Base-by-base conservation (phyloP, 495 filamentous ascomycete species). In the Pyrenula aspistea region DNA sequence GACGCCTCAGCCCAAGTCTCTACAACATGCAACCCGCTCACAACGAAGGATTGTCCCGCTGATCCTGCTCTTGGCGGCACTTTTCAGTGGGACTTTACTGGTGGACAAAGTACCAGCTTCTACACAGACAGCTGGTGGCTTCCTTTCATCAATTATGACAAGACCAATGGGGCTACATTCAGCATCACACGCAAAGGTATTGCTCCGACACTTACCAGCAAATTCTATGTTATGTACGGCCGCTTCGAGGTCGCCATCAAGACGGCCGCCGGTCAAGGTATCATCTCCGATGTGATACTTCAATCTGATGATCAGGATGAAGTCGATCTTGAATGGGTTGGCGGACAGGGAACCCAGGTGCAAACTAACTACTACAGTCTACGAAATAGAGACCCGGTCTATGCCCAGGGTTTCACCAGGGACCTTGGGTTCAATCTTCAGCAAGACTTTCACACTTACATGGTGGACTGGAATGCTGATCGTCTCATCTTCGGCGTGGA, bases 341-440 rank as follows among this genome's bases (percentile, higher is more conserved):
- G 79, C 51, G 22, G 57, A 53, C 31, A 55, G 48, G 74, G 78
- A 58, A 70, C 74, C 55, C 68, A 83, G 54, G 86, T 94, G 12
- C 88, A 96, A 71, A 86, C 82, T 66, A 96, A 98, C 73, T 98
- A 91, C 74, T 98, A 92, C 65, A 86, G 88, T 66, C 94, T 96
- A 73, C 93, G 92, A 12, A 83, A 88, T 55, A 87, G 85, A 0
- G 76, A 78, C 10, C 91, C 85, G 62, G 51, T 54, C 10, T 50
- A 55, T 60, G 81, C 86, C 67, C 83, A 85, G 48, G 87, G 80
- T 12, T 74, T 72, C 12, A 78, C 58, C 68, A 81, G 8, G 71
- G 81, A 31, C 62, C 68, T 57, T 62, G 80, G 87, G 67, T 88
- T 89, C 50, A 91, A 83, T 19, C 77, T 73, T 0, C 80, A 82